Evolutionary conservation across 208 protist species (phyloP), one percentile per base, ranked within the genome.

Genomic region (Wallacemonas collosoma): DNA sequence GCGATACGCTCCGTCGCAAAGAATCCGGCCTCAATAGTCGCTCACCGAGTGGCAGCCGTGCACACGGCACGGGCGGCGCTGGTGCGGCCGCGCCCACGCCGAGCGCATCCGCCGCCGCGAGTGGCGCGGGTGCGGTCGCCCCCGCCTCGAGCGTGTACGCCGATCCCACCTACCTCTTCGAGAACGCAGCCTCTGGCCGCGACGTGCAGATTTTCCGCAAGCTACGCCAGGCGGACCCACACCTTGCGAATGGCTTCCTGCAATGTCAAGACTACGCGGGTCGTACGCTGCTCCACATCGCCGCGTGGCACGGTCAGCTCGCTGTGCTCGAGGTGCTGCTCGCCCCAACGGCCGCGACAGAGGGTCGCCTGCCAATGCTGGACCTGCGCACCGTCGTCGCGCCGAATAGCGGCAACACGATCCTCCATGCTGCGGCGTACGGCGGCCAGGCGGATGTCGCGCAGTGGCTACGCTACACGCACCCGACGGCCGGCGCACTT

Each of bases 271-370:
- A 96, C 76, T 91, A 90, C 79, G 82, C 82, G 2, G 91, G 91
- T 15, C 87, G 87, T 55, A 91, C 81, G 12, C 80, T 94, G 64
- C 71, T 96, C 63, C 91, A 96, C 75, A 72, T 90, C 55, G 87
- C 87, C 2, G 88, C 88, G 35, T 94, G 87, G 87, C 72, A 92
- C 58, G 91, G 91, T 1, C 88, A 93, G 68, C 77, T 89, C 48
- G 71, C 64, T 2, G 72, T 96, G 51, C 63, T 96, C 55, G 81
- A 90, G 74, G 69, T 82, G 38, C 74, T 96, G 50, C 82, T 96
- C 38, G 60, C 72, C 17, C 74, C 85, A 5, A 68, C 81, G 57
- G 50, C 60, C 14, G 41, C 60, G 11, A 44, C 44, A 40, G 54
- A 57, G 17, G 44, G 39, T 11, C 36, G 14, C 14, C 56, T 57